Conservation (phyloP, 2,329 filamentous ascomycete species). For the Pseudogymnoascus sp. region DNA sequence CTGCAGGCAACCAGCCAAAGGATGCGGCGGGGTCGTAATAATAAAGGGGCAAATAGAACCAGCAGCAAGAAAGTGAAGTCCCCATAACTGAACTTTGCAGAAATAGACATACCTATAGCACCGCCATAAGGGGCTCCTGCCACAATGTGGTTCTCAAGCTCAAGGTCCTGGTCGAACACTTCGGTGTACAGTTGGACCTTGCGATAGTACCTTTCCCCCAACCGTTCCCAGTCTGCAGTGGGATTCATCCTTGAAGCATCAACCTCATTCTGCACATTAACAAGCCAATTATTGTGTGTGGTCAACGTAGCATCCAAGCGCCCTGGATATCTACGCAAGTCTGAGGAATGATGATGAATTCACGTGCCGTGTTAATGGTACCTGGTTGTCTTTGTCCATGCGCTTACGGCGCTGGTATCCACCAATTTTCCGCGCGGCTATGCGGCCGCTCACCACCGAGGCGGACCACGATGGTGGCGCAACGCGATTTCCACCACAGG, state of each 20-base stretch:
- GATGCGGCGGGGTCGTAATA: not conserved
- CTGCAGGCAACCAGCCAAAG: not conserved
- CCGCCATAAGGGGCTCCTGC: constrained; percentile 89
- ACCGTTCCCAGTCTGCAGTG: constrained; percentile 79
- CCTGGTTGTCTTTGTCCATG: constrained; percentile 3
- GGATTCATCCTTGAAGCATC: constrained; percentile 20
- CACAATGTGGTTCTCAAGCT: constrained; percentile 90
- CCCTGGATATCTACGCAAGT: not conserved
- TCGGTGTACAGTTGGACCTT: constrained; percentile 89
- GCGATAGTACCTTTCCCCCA: constrained; percentile 91
- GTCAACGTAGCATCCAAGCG: not conserved
- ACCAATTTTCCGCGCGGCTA: not conserved
- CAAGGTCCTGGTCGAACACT: constrained; percentile 85
- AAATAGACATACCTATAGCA: constrained; percentile 64
- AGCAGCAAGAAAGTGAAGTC: not conserved
- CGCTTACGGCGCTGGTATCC: not conserved
- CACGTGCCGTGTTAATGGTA: constrained; percentile 4
- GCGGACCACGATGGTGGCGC: not conserved
- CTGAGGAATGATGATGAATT: not conserved
- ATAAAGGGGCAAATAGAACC: not conserved
- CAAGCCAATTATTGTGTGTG: not conserved
- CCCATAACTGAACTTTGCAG: not conserved
- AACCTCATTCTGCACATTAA: constrained; percentile 4
- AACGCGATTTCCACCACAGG: not conserved
- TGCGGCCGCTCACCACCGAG: constrained; percentile 8